Conservation (phyloP, 1,139 yeast species). For the Yamadazyma atmosphaerica region DNA sequence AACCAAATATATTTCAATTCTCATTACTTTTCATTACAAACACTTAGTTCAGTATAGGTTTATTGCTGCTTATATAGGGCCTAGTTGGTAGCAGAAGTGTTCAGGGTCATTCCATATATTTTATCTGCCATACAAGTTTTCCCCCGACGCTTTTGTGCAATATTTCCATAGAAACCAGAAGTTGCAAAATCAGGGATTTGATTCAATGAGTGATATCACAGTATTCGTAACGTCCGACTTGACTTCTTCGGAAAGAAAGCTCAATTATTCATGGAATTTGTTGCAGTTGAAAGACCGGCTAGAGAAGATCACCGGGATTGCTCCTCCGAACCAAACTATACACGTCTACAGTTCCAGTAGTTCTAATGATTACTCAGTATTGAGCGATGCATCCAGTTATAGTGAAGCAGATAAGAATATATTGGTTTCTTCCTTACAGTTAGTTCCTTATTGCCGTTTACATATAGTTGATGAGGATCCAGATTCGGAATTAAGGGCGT, state of each 20-base stretch:
- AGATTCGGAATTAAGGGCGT: conserved; percentile 42
- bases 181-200: neutral
- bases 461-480: conserved; percentile 57
- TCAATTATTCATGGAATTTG: conserved; percentile 65
- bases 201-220: conserved; percentile 46
- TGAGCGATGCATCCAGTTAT: conserved; percentile 5
- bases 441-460: conserved; percentile 43
- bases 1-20: neutral
- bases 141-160: too few relatives aligned
- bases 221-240: conserved; percentile 63
- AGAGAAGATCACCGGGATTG: conserved; percentile 78
- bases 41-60: too few relatives aligned
- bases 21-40: too few relatives aligned
- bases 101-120: too few relatives aligned
- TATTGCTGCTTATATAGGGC: too few relatives aligned
- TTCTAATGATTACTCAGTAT: conserved; percentile 12
- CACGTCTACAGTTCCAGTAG: conserved; percentile 25
- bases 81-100: too few relatives aligned
- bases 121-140: too few relatives aligned
- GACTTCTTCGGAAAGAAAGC: conserved; percentile 69
- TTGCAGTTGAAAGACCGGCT: conserved; percentile 55
- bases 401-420: conserved; percentile 18
- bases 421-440: conserved; percentile 21
- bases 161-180: too few relatives aligned
- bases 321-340: conserved; percentile 58